Evolutionary conservation across 306 rosid genomes (phyloP).

Genomic region (Mimosa pudica): DNA sequence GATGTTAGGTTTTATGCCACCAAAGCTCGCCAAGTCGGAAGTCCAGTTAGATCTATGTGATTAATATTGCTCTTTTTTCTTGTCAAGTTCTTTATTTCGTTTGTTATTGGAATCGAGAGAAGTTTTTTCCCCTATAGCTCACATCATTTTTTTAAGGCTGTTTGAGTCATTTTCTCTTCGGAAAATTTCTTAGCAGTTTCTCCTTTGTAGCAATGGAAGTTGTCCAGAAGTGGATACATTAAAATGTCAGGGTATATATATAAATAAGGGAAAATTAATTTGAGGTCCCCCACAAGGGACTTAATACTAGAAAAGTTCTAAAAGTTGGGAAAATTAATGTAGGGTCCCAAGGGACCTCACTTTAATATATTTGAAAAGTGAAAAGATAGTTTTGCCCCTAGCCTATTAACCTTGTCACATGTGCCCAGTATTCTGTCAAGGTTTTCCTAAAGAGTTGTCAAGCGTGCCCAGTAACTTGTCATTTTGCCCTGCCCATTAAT

Average conservation of each 20-base stretch:
- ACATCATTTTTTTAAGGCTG: conserved; percentile 33
- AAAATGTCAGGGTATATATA: background rate
- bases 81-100: conserved; percentile 28
- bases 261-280: too few species aligned
- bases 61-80: conserved; percentile 21
- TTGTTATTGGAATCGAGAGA: conserved; percentile 29
- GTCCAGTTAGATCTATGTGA: conserved; percentile 65
- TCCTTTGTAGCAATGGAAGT: conserved; percentile 28
- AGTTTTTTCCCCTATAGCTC: conserved; percentile 35
- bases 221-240: conserved; percentile 25
- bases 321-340: too few species aligned
- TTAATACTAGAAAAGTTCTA: too few species aligned
- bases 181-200: conserved; percentile 23
- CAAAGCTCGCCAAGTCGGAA: conserved; percentile 82
- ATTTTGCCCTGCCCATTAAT: too few species aligned
- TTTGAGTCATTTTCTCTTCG: conserved; percentile 21
- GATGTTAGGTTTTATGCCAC: conserved; percentile 93
- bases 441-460: too few species aligned
- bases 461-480: too few species aligned
- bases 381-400: too few species aligned
- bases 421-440: too few species aligned
- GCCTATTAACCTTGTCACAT: too few species aligned
- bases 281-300: too few species aligned
- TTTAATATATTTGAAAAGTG: too few species aligned
- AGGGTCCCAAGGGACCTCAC: too few species aligned